phyloP scores from a whole-genome alignment of 257 asterid genomes.

The Voacanga thouarsii region DNA sequence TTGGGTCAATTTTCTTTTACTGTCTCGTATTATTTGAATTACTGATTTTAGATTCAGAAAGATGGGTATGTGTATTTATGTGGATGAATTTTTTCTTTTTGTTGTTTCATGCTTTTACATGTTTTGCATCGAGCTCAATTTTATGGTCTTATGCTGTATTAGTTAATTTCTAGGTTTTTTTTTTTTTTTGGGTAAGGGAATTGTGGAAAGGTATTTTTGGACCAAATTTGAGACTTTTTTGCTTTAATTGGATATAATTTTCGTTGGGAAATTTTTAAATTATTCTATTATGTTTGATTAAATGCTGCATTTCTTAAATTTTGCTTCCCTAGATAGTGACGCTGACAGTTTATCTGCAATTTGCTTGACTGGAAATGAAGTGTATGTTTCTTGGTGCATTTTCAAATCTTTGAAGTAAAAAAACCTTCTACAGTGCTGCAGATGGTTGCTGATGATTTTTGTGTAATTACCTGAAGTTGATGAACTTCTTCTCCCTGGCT shows the following conservation, averaged over 20 bases:
- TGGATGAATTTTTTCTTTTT: not conserved
- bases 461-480: not conserved
- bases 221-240: not conserved
- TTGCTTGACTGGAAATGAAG: not conserved
- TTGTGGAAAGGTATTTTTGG: not conserved
- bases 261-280: not conserved
- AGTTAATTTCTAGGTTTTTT: not conserved
- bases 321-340: not conserved
- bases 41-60: not conserved
- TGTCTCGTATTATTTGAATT: not conserved
- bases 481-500: not conserved
- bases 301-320: not conserved
- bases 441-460: not conserved
- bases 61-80: not conserved
- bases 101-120: not conserved
- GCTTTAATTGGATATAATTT: not conserved
- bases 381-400: not conserved
- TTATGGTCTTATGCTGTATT: not conserved
- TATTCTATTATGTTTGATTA: not conserved
- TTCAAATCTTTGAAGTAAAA: not conserved
- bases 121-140: not conserved
- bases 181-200: not conserved
- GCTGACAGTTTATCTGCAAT: not conserved
- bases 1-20: conserved; percentile 7
- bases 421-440: not conserved